A percentile compares a stretch with the other conserved stretches of the same genome.
Conservation (phyloP, 164 flowering plant genomes). For the Vitis riparia region DNA sequence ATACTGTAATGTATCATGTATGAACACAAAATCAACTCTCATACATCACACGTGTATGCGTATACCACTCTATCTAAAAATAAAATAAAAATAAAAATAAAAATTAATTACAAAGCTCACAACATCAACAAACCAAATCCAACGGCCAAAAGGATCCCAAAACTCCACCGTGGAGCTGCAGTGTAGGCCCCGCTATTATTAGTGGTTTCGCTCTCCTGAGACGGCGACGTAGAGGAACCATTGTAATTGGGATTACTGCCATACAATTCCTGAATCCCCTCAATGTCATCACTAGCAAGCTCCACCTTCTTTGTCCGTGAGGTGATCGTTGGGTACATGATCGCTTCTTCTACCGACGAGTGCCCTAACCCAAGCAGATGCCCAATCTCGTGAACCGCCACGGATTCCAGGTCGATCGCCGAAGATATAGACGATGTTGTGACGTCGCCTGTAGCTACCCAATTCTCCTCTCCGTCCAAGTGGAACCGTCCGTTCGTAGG, state of each 20-base stretch:
- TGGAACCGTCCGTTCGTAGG: slow-evolving; percentile 69
- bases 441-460: slow-evolving; percentile 48
- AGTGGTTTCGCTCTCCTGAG: slow-evolving; percentile 26
- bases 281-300: slow-evolving; percentile 53
- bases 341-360: slow-evolving; percentile 57
- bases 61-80: background rate
- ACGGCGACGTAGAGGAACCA: slow-evolving; percentile 27
- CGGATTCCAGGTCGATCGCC: slow-evolving; percentile 74
- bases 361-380: slow-evolving; percentile 81
- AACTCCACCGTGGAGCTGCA: slow-evolving; percentile 13
- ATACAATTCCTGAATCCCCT: slow-evolving; percentile 63
- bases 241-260: slow-evolving; percentile 51
- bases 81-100: background rate
- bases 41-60: no score
- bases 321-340: slow-evolving; percentile 73
- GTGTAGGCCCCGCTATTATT: slow-evolving; percentile 20
- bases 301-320: slow-evolving; percentile 47
- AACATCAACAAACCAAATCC: slow-evolving; percentile 5
- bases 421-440: slow-evolving; percentile 10
- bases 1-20: no score
- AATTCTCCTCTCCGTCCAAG: slow-evolving; percentile 60
- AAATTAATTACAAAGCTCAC: background rate
- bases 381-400: slow-evolving; percentile 95
- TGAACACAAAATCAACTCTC: no score
- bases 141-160: slow-evolving; percentile 8